Percentiles rank a stretch among this genome's conserved stretches.
These are phyloP conservation scores for Vigna trinervia DNA, from an alignment of 306 rosid genomes.

Conservation along the genomic window DNA sequence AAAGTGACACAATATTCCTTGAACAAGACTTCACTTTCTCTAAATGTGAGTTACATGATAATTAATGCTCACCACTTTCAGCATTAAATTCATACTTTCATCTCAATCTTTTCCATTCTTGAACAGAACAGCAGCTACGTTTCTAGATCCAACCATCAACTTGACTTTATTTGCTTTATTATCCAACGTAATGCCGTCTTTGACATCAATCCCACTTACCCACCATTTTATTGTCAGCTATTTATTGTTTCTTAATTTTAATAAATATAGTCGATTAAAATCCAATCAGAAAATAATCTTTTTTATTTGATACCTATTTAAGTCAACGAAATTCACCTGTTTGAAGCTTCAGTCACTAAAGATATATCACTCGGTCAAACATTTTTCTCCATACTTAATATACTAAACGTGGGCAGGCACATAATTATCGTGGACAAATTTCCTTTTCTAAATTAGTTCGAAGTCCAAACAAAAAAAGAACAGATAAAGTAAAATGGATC, in stretches of 20 bases:
- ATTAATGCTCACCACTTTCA: neutral
- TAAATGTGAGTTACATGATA: neutral
- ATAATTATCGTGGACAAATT: conserved; percentile 15
- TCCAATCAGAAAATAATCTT: conserved; percentile 17
- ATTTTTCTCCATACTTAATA: conserved; percentile 17
- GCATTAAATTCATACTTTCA: neutral
- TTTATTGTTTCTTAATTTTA: conserved; percentile 20
- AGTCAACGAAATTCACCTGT: conserved; percentile 8
- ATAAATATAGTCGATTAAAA: neutral
- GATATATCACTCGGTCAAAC: conserved; percentile 21
- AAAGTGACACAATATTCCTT: conserved; percentile 1
- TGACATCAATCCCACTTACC: neutral
- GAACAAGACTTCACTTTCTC: neutral
- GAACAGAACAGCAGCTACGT: neutral
- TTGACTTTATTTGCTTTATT: conserved; percentile 10
- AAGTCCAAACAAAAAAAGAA: conserved; percentile 4
- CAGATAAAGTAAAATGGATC: conserved; percentile 2
- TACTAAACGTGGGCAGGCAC: neutral
- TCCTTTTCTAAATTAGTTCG: conserved; percentile 7
- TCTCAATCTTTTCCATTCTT: conserved; percentile 4
- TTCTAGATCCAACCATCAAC: conserved; percentile 11
- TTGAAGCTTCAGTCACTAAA: conserved; percentile 1
- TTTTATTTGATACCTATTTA: neutral
- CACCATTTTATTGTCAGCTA: neutral
- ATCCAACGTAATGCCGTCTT: neutral